A percentile compares a stretch with the other conserved stretches of the same genome.
Conservation (phyloP, 441 rosid species). For the Gossypium trilobum region DNA sequence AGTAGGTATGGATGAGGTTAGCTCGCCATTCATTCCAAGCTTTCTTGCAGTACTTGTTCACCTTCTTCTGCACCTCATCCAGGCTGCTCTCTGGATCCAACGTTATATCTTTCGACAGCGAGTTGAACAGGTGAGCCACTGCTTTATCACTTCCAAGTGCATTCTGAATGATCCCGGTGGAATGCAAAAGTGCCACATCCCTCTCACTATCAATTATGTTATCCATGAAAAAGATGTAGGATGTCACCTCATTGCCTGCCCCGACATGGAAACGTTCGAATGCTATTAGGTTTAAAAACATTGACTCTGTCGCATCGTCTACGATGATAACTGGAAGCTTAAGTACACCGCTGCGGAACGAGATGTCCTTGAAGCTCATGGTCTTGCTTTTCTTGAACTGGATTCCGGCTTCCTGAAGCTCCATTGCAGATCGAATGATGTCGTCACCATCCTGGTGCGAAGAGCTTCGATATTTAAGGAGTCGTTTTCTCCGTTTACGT, state of each 20-base stretch:
- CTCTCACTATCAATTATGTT: slow-evolving; percentile 29
- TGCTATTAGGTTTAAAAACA: slow-evolving; percentile 36
- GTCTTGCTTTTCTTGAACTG: slow-evolving; percentile 25
- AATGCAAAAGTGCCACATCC: slow-evolving; percentile 36
- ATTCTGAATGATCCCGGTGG: slow-evolving; percentile 33
- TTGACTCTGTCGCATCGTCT: slow-evolving; percentile 35
- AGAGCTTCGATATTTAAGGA: background rate
- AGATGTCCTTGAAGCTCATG: slow-evolving; percentile 33
- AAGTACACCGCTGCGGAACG: slow-evolving; percentile 27
- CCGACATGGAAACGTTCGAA: slow-evolving; percentile 40
- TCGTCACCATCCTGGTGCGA: slow-evolving; percentile 1
- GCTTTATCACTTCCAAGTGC: slow-evolving; percentile 36
- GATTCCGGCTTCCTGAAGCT: slow-evolving; percentile 38
- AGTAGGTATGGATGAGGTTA: slow-evolving; percentile 30
- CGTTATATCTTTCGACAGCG: slow-evolving; percentile 27
- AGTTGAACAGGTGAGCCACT: slow-evolving; percentile 35
- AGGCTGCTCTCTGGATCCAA: slow-evolving; percentile 27
- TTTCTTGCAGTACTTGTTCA: slow-evolving; percentile 26
- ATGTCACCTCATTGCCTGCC: slow-evolving; percentile 35
- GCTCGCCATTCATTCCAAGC: slow-evolving; percentile 38
- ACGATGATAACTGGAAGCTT: slow-evolving; percentile 30
- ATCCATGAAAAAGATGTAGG: slow-evolving; percentile 26
- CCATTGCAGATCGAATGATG: slow-evolving; percentile 31
- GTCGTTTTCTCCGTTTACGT: background rate
- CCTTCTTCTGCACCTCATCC: slow-evolving; percentile 15